Conservation (phyloP, 1,139 yeast species). For the Keqinozyma sinolaborantium region DNA sequence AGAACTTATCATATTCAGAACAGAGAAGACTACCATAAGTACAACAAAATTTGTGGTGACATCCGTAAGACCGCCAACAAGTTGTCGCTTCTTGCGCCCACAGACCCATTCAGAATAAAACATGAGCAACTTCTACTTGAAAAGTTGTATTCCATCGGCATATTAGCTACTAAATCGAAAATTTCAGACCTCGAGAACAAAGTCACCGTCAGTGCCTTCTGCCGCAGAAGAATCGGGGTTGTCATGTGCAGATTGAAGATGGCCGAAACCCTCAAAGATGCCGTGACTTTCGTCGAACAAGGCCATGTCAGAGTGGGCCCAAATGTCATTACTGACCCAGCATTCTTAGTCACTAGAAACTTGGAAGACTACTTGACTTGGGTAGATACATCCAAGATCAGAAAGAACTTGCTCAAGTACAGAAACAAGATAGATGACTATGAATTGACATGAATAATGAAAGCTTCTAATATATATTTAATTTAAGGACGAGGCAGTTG, state of each 20-base stretch:
- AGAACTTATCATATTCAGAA: constrained; percentile 89
- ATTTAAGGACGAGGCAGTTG: too few relatives aligned
- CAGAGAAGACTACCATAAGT: constrained; percentile 93
- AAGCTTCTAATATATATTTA: background rate
- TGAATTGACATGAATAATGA: constrained; percentile 45
- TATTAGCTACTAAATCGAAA: constrained; percentile 78
- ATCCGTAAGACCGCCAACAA: constrained; percentile 83
- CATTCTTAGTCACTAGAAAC: constrained; percentile 85
- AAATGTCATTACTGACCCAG: constrained; percentile 91
- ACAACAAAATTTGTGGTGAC: constrained; percentile 89
- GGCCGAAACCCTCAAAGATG: constrained; percentile 89
- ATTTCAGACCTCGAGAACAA: constrained; percentile 92
- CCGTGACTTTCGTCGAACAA: constrained; percentile 88
- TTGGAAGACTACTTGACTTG: constrained; percentile 97
- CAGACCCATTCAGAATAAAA: constrained; percentile 79
- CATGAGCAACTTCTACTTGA: constrained; percentile 87
- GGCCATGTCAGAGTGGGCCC: constrained; percentile 99
- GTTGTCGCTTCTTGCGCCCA: constrained; percentile 77
- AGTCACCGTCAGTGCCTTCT: constrained; percentile 85
- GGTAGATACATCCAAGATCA: constrained; percentile 94
- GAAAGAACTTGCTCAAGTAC: constrained; percentile 82
- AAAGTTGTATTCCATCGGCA: constrained; percentile 84
- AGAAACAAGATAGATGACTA: constrained; percentile 83
- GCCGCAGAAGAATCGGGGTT: constrained; percentile 90
- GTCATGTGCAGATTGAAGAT: constrained; percentile 93